Percentiles rank a stretch among this genome's conserved stretches.
Conservation (phyloP, 2,329 filamentous ascomycete species). For the Thermothelomyces thermophilus region DNA sequence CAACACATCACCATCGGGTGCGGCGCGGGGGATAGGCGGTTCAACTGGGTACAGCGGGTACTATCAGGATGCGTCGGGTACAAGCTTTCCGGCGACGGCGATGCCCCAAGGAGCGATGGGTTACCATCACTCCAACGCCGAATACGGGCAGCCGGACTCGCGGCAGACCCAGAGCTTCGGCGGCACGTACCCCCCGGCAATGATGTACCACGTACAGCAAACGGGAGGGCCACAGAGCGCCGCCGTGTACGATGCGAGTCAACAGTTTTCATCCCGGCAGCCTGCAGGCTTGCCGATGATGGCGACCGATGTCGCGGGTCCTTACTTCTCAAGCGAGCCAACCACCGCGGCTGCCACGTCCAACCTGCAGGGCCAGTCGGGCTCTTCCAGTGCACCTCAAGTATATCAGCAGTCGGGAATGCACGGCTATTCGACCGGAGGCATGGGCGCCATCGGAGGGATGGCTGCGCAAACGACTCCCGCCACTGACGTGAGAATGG, state of each 20-base stretch:
- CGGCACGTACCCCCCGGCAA: constrained; percentile 52
- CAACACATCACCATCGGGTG: constrained; percentile 41
- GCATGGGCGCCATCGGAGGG: constrained; percentile 41
- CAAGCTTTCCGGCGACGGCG: constrained; percentile 44
- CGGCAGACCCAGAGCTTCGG: constrained; percentile 48
- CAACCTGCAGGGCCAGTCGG: constrained; percentile 44
- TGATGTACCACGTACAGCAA: constrained; percentile 75
- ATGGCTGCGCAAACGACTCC: constrained; percentile 38
- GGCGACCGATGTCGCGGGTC: constrained; percentile 56
- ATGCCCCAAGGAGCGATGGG: constrained; percentile 49
- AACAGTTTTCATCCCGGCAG: constrained; percentile 70
- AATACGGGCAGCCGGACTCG: constrained; percentile 55
- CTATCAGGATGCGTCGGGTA: constrained; percentile 47
- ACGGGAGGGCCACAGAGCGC: constrained; percentile 46
- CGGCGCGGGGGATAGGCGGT: constrained; percentile 44
- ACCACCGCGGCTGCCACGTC: constrained; percentile 54
- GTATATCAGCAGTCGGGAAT: constrained; percentile 61
- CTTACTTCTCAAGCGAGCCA: constrained; percentile 68
- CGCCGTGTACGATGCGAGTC: constrained; percentile 67
- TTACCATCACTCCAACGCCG: constrained; percentile 50
- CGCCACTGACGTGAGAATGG: constrained; percentile 42
- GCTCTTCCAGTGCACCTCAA: constrained; percentile 44
- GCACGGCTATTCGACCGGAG: constrained; percentile 41
- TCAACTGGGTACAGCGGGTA: constrained; percentile 53
- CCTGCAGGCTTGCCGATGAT: constrained; percentile 73